Conservation (phyloP, 106 monocot species). For the Dactylorhiza incarnata region DNA sequence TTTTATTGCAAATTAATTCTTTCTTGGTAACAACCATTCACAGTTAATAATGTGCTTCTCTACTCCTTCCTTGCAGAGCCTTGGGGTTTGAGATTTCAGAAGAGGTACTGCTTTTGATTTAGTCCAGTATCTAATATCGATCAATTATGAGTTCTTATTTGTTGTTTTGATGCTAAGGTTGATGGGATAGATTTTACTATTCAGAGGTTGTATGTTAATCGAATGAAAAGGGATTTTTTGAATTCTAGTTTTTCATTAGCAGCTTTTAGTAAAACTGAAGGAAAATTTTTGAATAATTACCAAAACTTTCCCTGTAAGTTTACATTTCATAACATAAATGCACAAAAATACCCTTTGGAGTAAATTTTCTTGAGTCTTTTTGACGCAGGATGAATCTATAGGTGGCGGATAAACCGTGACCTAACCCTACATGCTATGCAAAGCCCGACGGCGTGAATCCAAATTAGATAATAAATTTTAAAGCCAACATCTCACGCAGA, state of each 20-base stretch:
- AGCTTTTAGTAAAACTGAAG: not conserved
- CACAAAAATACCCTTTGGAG: too few relatives aligned
- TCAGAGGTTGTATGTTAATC: not conserved
- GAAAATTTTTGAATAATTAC: not conserved
- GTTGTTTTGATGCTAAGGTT: not conserved
- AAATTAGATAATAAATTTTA: too few relatives aligned
- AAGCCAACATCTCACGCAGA: too few relatives aligned
- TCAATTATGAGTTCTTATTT: not conserved
- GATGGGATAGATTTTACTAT: not conserved
- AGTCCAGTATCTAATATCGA: not conserved
- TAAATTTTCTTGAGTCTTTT: too few relatives aligned
- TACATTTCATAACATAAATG: too few relatives aligned
- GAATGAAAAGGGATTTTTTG: not conserved
- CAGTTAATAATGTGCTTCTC: not conserved
- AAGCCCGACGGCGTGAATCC: too few relatives aligned
- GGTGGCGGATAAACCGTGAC: too few relatives aligned
- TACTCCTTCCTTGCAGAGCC: constrained; percentile 52
- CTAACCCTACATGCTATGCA: too few relatives aligned
- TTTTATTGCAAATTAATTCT: too few relatives aligned
- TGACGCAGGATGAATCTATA: too few relatives aligned
- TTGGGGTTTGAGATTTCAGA: constrained; percentile 87
- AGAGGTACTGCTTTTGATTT: constrained; percentile 35
- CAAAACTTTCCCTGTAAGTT: not conserved
- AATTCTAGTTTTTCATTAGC: not conserved
- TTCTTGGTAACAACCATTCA: not conserved